Percentiles rank a stretch among this genome's conserved stretches.
Evolutionary conservation across 2,329 filamentous ascomycete genomes (phyloP).

Genomic region (Cryphonectria carpinicola): DNA sequence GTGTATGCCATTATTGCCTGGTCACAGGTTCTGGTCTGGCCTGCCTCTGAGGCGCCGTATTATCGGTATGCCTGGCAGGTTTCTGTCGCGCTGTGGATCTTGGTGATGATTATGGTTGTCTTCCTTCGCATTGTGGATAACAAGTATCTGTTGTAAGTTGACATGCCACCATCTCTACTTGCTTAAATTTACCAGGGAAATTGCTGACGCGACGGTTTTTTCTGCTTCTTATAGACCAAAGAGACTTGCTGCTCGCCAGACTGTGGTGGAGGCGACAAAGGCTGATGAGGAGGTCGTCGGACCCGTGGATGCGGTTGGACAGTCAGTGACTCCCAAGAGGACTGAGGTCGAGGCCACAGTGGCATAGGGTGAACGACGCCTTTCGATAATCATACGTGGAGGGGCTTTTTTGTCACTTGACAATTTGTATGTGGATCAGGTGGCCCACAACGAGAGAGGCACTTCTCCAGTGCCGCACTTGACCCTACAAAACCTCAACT

Average conservation of each 20-base stretch:
- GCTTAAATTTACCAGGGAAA: too few relatives aligned
- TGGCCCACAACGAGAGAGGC: too few relatives aligned
- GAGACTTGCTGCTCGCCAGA: conserved; percentile 8
- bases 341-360: conserved; percentile 10
- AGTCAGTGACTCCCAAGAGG: conserved; percentile 8
- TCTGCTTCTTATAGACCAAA: conserved; percentile 18
- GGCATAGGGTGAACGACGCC: background rate
- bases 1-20: conserved; percentile 56
- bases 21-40: conserved; percentile 57
- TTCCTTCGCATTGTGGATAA: conserved; percentile 49
- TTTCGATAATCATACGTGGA: background rate
- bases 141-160: conserved; percentile 39
- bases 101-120: conserved; percentile 51
- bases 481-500: too few relatives aligned
- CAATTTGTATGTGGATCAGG: too few relatives aligned
- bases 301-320: background rate
- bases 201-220: background rate
- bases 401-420: too few relatives aligned
- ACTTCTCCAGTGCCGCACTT: too few relatives aligned
- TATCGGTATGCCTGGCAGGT: conserved; percentile 55
- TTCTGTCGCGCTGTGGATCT: conserved; percentile 46
- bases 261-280: conserved; percentile 19
- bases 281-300: conserved; percentile 17
- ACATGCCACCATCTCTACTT: too few relatives aligned
- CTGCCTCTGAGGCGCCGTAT: conserved; percentile 53